Base-by-base conservation (phyloP, 225 moss, liverwort and hornwort genomes). In the Pleurozium schreberi region DNA sequence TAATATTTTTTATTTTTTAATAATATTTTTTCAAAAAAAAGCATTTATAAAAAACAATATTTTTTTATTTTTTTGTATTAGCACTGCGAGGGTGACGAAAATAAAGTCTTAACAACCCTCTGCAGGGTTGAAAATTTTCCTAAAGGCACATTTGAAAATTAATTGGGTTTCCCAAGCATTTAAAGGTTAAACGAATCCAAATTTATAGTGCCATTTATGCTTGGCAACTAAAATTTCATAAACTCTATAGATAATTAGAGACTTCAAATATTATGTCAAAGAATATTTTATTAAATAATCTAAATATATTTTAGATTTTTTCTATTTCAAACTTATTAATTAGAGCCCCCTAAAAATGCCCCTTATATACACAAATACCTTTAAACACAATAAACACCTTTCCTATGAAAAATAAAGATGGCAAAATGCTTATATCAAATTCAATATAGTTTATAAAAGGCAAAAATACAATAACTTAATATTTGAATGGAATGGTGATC, bases 331-430 rank as follows among this genome's bases (percentile, higher is more conserved):
- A 2, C 0, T 34, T 34, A 22, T 52, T 34, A 13, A 21, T 34
- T 21, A 3, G 18, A 34, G 4, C 6, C 7, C 22, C 1, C 5
- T 52, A 20, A 30, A 45, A 75, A 50, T 74, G 9, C 18, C 16
- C 11, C 2, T 10, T 11, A 1, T 5, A 47, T 43, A 5, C 11
- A 28, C 27, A 18, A 17, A 11, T 31, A 18, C 4, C 31, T 8
- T 25, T 47, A 15, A 31, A 18, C 0, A 47, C 3, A 18, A 18
- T 31, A 3, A 18, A 0, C 0, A 9, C 7, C 6, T 11, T 74
- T 74, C 4, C 6, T 18, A 3, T 18, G 1, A 30, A 18, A 30
- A 31, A 25, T 1, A 4, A 10, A 30, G 31, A 45, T 45, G 0
- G 5, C 6, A 1, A 28, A 73, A 10, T 28, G 3, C 9, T 45